These are phyloP conservation scores for Pestalotiopsis fici DNA, from an alignment of 2,329 filamentous ascomycete genomes.

Conservation along the genomic window DNA sequence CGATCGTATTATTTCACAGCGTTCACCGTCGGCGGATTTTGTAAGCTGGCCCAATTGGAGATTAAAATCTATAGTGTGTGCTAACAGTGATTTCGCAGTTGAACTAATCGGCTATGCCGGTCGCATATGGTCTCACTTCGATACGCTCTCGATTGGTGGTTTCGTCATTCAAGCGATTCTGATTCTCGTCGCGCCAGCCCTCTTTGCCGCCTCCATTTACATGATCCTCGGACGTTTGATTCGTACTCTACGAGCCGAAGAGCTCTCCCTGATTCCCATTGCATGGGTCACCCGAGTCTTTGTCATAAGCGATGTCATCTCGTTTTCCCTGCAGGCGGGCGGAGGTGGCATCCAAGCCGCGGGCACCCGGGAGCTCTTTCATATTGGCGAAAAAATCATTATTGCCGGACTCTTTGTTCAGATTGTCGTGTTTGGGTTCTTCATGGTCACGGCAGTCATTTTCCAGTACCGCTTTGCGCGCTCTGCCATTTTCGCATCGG, in stretches of 20 bases:
- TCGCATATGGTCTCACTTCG: slow-evolving; percentile 20
- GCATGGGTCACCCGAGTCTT: slow-evolving; percentile 46
- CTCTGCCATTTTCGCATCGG: slow-evolving; percentile 9
- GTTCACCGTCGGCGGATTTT: slow-evolving; percentile 13
- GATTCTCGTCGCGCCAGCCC: slow-evolving; percentile 18
- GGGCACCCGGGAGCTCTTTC: slow-evolving; percentile 22
- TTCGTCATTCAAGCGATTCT: slow-evolving; percentile 21
- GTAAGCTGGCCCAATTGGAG: background rate
- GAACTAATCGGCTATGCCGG: slow-evolving; percentile 19
- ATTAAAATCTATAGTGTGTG: too few relatives aligned
- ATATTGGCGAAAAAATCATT: slow-evolving; percentile 43
- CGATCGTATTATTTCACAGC: slow-evolving; percentile 17
- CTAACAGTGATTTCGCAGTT: too few relatives aligned
- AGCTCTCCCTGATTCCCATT: slow-evolving; percentile 11
- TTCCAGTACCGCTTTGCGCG: slow-evolving; percentile 36
- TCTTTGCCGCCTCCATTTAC: slow-evolving; percentile 35
- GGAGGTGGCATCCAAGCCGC: slow-evolving; percentile 31
- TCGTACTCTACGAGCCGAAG: slow-evolving; percentile 18
- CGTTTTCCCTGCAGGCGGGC: slow-evolving; percentile 41
- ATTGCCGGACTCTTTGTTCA: slow-evolving; percentile 52
- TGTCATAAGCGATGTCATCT: slow-evolving; percentile 44
- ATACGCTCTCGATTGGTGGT: slow-evolving; percentile 13
- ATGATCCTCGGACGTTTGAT: slow-evolving; percentile 36
- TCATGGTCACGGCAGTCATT: slow-evolving; percentile 40
- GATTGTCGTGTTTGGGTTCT: slow-evolving; percentile 47